A percentile compares a stretch with the other conserved stretches of the same genome.
Conservation (phyloP, 2,329 filamentous ascomycete genomes). For the Diaporthe amygdali region DNA sequence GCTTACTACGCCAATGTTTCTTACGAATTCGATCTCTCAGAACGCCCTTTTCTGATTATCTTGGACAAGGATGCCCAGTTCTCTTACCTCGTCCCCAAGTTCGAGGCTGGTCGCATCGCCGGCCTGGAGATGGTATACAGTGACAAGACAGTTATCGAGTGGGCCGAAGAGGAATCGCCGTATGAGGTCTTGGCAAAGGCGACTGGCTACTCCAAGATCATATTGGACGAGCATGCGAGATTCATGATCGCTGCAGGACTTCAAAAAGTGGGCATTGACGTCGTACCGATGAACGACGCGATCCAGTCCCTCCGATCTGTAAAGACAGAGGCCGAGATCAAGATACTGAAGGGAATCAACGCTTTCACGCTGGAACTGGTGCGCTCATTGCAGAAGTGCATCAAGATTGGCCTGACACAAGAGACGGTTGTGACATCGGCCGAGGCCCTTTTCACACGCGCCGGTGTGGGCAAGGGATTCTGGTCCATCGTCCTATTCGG, state of each 20-base stretch:
- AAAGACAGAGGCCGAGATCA: conserved; percentile 35
- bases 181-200: conserved; percentile 31
- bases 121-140: conserved; percentile 36
- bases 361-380: conserved; percentile 35
- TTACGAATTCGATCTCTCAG: conserved; percentile 31
- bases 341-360: conserved; percentile 34
- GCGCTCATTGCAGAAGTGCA: conserved; percentile 33
- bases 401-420: conserved; percentile 33
- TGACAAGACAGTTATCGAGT: conserved; percentile 31
- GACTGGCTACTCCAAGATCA: conserved; percentile 30
- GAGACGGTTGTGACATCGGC: conserved; percentile 30
- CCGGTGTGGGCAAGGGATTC: conserved; percentile 32
- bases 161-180: conserved; percentile 34
- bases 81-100: conserved; percentile 35
- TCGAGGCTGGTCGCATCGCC: conserved; percentile 35
- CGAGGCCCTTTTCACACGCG: conserved; percentile 31
- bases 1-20: conserved; percentile 34
- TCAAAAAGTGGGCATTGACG: conserved; percentile 31
- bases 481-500: conserved; percentile 38
- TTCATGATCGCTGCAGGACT: conserved; percentile 37
- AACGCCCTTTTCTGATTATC: conserved; percentile 35
- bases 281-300: conserved; percentile 34
- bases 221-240: conserved; percentile 36
- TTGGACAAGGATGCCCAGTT: conserved; percentile 31
- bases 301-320: conserved; percentile 33